Conservation (phyloP, 202 grass and related monocot genomes). For the Digitaria exilis region DNA sequence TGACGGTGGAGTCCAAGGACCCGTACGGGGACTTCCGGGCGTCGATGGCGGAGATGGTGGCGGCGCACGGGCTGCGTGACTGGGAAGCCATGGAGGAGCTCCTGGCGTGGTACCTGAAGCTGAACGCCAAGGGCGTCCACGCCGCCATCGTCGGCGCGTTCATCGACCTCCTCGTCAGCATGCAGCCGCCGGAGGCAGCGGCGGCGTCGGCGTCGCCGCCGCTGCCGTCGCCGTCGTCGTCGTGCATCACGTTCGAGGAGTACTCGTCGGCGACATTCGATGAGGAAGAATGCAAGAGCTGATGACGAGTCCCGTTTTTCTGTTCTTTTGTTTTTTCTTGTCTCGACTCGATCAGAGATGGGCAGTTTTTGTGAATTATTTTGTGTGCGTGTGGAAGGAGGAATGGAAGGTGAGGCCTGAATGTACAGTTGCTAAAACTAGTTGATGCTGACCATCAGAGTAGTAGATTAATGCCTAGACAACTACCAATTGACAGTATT, state of each 20-base stretch:
- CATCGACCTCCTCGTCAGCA: slow-evolving; percentile 64
- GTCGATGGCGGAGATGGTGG: slow-evolving; percentile 93
- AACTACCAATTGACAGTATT: background rate
- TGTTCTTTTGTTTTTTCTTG: background rate
- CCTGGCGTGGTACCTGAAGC: slow-evolving; percentile 72
- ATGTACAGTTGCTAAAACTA: slow-evolving; percentile 57
- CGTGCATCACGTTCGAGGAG: slow-evolving; percentile 66
- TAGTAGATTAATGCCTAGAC: slow-evolving; percentile 39
- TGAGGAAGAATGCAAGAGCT: slow-evolving; percentile 38
- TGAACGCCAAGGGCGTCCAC: slow-evolving; percentile 74
- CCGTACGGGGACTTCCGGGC: slow-evolving; percentile 72
- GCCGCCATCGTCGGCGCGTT: slow-evolving; percentile 84
- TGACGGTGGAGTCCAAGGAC: slow-evolving; percentile 69
- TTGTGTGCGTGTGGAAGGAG: slow-evolving; percentile 18
- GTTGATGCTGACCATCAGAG: slow-evolving; percentile 44
- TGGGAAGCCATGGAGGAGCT: slow-evolving; percentile 88
- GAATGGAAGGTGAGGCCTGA: slow-evolving; percentile 36
- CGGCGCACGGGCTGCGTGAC: slow-evolving; percentile 65
- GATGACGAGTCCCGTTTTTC: background rate
- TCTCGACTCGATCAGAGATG: slow-evolving; percentile 24
- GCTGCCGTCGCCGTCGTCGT: slow-evolving; percentile 55
- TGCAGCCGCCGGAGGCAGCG: slow-evolving; percentile 15
- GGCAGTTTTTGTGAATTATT: slow-evolving; percentile 25
- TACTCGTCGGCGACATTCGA: slow-evolving; percentile 46
- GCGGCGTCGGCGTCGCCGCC: slow-evolving; percentile 20